Conservation (phyloP, 2,329 filamentous ascomycete genomes). For the Nemania abortiva region DNA sequence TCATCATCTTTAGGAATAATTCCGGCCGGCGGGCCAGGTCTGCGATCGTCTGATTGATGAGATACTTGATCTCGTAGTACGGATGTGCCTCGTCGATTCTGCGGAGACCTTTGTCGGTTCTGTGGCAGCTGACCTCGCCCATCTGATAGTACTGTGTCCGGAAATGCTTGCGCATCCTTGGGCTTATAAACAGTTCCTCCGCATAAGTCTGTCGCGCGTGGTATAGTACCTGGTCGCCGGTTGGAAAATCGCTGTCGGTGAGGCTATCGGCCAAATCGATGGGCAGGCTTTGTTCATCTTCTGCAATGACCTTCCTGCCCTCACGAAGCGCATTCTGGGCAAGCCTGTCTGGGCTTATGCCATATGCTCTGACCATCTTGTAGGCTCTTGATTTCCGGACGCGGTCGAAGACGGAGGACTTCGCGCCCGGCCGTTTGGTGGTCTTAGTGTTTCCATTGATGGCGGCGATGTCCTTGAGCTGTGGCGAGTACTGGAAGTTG, state of each 20-base stretch:
- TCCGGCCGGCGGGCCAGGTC: slow-evolving; percentile 88
- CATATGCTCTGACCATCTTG: slow-evolving; percentile 86
- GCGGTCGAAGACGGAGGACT: slow-evolving; percentile 84
- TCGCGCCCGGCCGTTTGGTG: slow-evolving; percentile 84
- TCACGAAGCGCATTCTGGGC: slow-evolving; percentile 86
- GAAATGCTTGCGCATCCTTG: slow-evolving; percentile 89
- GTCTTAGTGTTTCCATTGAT: slow-evolving; percentile 73
- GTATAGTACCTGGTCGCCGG: slow-evolving; percentile 78
- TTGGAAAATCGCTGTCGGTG: slow-evolving; percentile 78
- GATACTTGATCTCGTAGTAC: slow-evolving; percentile 98
- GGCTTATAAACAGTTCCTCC: slow-evolving; percentile 89
- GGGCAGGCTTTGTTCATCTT: slow-evolving; percentile 83
- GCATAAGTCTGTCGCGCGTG: slow-evolving; percentile 89
- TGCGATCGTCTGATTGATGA: slow-evolving; percentile 86
- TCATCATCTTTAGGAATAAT: slow-evolving; percentile 95
- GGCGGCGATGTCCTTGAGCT: slow-evolving; percentile 83
- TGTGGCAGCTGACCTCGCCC: slow-evolving; percentile 85
- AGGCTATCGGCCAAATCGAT: slow-evolving; percentile 88
- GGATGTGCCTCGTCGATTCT: slow-evolving; percentile 95
- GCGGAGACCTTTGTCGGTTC: slow-evolving; percentile 93
- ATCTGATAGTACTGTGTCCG: slow-evolving; percentile 85
- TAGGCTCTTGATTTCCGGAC: slow-evolving; percentile 85
- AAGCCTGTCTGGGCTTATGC: slow-evolving; percentile 88
- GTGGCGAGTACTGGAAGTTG: slow-evolving; percentile 89
- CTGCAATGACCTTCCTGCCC: slow-evolving; percentile 82